phyloP scores from a whole-genome alignment of 2,329 filamentous ascomycete genomes.

The Gnomoniopsis sp. region DNA sequence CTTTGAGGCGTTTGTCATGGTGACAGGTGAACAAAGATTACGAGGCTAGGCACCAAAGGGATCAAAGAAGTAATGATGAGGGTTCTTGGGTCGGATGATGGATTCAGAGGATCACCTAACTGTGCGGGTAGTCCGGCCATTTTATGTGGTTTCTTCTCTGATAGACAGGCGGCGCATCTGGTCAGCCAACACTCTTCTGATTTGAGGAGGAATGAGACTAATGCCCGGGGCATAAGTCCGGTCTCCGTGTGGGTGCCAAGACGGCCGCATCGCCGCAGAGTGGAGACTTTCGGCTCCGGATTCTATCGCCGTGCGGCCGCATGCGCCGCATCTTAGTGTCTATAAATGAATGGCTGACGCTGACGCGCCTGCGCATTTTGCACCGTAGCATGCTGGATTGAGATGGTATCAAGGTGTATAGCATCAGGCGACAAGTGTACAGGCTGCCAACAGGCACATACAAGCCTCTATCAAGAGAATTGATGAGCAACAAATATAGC shows the following conservation, averaged over 20 bases:
- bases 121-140: background rate
- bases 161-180: background rate
- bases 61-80: background rate
- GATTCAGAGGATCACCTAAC: background rate
- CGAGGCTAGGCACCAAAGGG: background rate
- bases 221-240: background rate
- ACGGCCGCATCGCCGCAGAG: conserved; percentile 1
- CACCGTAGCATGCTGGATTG: too few species aligned
- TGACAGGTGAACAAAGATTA: background rate
- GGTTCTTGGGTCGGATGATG: background rate
- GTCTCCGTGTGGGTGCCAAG: background rate
- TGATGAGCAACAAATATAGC: too few species aligned
- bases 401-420: too few species aligned
- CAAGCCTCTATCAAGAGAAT: too few species aligned
- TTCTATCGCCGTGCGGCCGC: conserved; percentile 5
- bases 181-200: background rate
- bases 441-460: too few species aligned
- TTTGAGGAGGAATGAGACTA: too few species aligned
- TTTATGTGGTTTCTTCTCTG: background rate
- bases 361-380: background rate
- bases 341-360: background rate
- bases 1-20: background rate
- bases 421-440: too few species aligned
- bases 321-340: background rate
- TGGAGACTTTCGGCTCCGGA: background rate